phyloP scores from a whole-genome alignment of 2,329 filamentous ascomycete genomes.

The Talaromyces sp. region DNA sequence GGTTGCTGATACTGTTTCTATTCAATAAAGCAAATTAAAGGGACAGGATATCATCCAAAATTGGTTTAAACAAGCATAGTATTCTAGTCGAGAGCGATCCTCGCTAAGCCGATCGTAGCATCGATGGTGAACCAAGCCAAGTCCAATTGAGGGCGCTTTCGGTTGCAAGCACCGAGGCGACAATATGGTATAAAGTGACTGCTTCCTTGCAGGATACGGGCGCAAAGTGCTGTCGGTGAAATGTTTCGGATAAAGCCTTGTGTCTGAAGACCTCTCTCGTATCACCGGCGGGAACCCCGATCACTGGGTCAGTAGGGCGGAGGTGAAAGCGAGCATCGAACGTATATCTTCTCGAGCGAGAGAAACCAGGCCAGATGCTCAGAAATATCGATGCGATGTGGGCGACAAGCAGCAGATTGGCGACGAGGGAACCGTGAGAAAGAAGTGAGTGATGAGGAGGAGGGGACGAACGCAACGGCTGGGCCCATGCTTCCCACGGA shows the following conservation, averaged over 20 bases:
- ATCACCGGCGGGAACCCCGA: background rate
- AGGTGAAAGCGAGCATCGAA: background rate
- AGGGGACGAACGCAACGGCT: slow-evolving; percentile 2
- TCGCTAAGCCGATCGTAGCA: background rate
- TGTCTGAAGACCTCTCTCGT: background rate
- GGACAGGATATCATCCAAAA: background rate
- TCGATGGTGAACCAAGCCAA: background rate
- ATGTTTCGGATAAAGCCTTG: background rate
- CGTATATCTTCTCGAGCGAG: background rate
- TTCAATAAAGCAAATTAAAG: background rate
- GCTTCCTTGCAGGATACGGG: background rate
- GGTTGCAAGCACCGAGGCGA: background rate
- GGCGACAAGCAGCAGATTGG: background rate
- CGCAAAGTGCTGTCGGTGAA: background rate
- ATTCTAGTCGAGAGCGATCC: no score
- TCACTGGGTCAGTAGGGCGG: background rate
- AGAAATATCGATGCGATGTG: background rate
- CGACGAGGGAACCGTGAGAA: background rate
- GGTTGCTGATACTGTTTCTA: slow-evolving; percentile 14
- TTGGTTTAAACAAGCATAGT: background rate
- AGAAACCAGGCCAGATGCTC: background rate
- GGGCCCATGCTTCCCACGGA: slow-evolving; percentile 1
- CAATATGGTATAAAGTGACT: no score
- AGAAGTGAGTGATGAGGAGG: background rate
- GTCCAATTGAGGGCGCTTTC: background rate